phyloP scores from a whole-genome alignment of 2,329 filamentous ascomycete genomes.

The Clonostachys rosea region DNA sequence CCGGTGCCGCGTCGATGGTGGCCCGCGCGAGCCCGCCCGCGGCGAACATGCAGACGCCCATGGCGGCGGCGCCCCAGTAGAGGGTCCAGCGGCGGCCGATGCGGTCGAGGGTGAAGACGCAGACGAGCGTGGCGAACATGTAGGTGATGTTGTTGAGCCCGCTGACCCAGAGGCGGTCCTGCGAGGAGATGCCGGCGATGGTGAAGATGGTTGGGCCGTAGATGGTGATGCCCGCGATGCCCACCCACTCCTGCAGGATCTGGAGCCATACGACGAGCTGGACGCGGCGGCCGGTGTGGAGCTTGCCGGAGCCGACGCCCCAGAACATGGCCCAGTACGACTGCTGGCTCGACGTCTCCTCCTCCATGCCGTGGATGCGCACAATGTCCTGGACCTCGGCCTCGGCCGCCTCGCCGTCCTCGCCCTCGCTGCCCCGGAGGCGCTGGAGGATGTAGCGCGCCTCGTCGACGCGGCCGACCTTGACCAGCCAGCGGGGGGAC shows the following conservation, averaged over 20 bases:
- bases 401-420: slow-evolving; percentile 48
- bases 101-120: slow-evolving; percentile 64
- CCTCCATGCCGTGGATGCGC: slow-evolving; percentile 57
- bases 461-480: slow-evolving; percentile 62
- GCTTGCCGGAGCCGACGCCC: slow-evolving; percentile 57
- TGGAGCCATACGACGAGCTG: slow-evolving; percentile 69
- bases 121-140: slow-evolving; percentile 62
- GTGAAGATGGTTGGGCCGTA: slow-evolving; percentile 56
- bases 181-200: slow-evolving; percentile 59
- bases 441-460: slow-evolving; percentile 60
- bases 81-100: slow-evolving; percentile 66
- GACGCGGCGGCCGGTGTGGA: slow-evolving; percentile 63
- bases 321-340: slow-evolving; percentile 65
- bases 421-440: slow-evolving; percentile 53
- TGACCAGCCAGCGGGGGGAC: slow-evolving; percentile 63
- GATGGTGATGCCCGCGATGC: slow-evolving; percentile 65
- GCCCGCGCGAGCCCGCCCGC: slow-evolving; percentile 57
- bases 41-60: slow-evolving; percentile 64
- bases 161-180: slow-evolving; percentile 59
- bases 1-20: slow-evolving; percentile 33
- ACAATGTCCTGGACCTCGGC: slow-evolving; percentile 66
- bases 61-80: slow-evolving; percentile 62
- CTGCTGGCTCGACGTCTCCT: slow-evolving; percentile 47
- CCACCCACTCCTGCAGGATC: slow-evolving; percentile 67
- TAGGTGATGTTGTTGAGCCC: slow-evolving; percentile 47